A percentile compares a stretch with the other conserved stretches of the same genome.
These are phyloP conservation scores for Saccharum hybrid DNA, from an alignment of 202 grass and related monocot genomes.

Conservation along the genomic window DNA sequence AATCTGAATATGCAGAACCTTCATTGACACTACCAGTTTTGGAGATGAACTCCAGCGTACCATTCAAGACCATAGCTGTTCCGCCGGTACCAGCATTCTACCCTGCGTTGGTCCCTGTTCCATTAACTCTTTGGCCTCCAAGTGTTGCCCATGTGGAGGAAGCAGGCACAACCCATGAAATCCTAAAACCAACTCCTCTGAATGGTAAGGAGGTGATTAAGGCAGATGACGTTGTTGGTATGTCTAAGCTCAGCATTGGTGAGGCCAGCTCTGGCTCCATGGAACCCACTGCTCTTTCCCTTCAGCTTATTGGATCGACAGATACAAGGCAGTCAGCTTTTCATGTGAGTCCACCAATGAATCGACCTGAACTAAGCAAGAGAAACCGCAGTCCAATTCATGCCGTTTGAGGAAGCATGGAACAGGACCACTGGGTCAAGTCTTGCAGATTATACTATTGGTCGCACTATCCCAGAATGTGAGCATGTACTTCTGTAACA, in stretches of 20 bases:
- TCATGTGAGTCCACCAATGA: constrained; percentile 60
- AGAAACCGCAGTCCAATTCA: constrained; percentile 73
- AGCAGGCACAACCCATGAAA: constrained; percentile 49
- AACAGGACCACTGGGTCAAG: constrained; percentile 26
- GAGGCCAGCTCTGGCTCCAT: constrained; percentile 48
- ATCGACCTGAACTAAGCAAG: constrained; percentile 68
- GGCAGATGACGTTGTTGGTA: constrained; percentile 64
- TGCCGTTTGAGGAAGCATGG: constrained; percentile 65
- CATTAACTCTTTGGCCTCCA: constrained; percentile 53
- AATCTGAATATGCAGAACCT: constrained; percentile 41
- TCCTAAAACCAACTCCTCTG: constrained; percentile 75
- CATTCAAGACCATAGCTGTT: constrained; percentile 27
- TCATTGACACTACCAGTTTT: constrained; percentile 21
- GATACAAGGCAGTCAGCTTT: constrained; percentile 70
- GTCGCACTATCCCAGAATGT: constrained; percentile 31
- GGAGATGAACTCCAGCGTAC: constrained; percentile 42
- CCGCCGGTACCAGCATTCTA: constrained; percentile 47
- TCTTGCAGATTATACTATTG: constrained; percentile 38
- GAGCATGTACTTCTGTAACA: constrained; percentile 43
- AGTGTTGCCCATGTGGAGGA: constrained; percentile 44
- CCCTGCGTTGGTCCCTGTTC: constrained; percentile 53
- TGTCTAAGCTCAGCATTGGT: constrained; percentile 86
- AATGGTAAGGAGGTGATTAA: constrained; percentile 59
- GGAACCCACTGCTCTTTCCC: constrained; percentile 68
- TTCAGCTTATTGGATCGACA: constrained; percentile 63